These are phyloP conservation scores for Cutaneotrichosporon sp. DNA, from an alignment of 1,284 basidiomycete species.

Conservation along the genomic window DNA sequence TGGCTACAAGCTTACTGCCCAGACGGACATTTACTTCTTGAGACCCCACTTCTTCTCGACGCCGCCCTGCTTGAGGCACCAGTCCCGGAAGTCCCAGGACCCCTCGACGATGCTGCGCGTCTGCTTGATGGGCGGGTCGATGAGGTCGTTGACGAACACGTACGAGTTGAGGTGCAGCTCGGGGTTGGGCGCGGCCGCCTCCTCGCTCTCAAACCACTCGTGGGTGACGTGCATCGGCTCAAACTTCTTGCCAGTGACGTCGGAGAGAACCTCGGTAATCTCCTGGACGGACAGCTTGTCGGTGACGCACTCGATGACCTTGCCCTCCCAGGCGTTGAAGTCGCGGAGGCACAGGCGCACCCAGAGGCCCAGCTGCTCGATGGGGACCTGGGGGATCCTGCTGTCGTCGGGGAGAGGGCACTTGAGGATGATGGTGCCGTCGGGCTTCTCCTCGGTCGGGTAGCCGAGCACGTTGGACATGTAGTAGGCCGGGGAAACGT, in stretches of 20 bases:
- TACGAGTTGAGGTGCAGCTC: not conserved
- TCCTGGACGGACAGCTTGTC: slow-evolving; percentile 10
- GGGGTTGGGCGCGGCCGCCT: not conserved
- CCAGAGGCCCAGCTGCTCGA: slow-evolving; percentile 27
- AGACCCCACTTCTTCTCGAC: too few relatives aligned
- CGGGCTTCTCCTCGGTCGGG: not conserved
- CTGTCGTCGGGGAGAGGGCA: slow-evolving; percentile 18
- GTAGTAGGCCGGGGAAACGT: too few relatives aligned
- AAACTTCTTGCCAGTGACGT: slow-evolving; percentile 8
- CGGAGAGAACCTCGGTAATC: slow-evolving; percentile 6
- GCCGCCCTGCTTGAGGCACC: too few relatives aligned
- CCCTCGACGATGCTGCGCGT: too few relatives aligned
- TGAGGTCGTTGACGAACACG: not conserved
- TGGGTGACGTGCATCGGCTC: not conserved
- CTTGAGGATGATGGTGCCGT: slow-evolving; percentile 3
- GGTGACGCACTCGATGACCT: slow-evolving; percentile 8
- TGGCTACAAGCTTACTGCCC: too few relatives aligned
- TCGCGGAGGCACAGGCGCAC: slow-evolving; percentile 11
- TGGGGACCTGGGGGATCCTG: slow-evolving; percentile 11
- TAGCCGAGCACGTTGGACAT: too few relatives aligned
- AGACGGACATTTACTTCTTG: too few relatives aligned
- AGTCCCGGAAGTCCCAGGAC: too few relatives aligned
- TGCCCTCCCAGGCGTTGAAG: slow-evolving; percentile 20
- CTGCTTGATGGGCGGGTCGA: not conserved
- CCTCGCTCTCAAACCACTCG: not conserved